phyloP scores from a whole-genome alignment of 495 filamentous ascomycete genomes.

The Mytilinidion resinicola region DNA sequence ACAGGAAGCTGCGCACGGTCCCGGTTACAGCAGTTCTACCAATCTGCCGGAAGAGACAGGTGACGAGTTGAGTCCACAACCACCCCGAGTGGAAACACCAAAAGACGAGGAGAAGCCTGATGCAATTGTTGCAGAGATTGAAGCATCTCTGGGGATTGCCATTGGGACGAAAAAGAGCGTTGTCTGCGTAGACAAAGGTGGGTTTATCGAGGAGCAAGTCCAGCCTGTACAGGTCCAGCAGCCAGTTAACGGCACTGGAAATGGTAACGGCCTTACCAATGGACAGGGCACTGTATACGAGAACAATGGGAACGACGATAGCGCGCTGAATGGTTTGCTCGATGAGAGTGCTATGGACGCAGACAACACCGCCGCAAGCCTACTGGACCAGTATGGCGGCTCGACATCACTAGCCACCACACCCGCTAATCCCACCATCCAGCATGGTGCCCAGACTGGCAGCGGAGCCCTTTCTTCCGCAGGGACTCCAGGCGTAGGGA shows the following conservation, averaged over 20 bases:
- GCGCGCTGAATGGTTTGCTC: constrained; percentile 7
- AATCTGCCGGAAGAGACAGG: not conserved
- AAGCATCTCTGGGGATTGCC: constrained; percentile 28
- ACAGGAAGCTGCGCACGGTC: constrained; percentile 21
- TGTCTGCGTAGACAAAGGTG: constrained; percentile 36
- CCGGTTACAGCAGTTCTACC: not conserved
- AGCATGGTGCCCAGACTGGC: constrained; percentile 18
- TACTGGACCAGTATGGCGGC: constrained; percentile 27
- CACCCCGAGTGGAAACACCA: not conserved
- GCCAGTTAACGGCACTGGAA: constrained; percentile 11
- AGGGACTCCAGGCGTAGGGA: constrained; percentile 13
- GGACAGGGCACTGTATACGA: not conserved
- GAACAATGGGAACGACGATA: not conserved
- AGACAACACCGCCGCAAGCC: constrained; percentile 27
- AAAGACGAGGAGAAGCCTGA: constrained; percentile 26
- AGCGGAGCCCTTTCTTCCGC: constrained; percentile 22
- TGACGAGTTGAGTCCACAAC: constrained; percentile 1
- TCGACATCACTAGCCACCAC: constrained; percentile 22
- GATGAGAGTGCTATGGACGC: constrained; percentile 16
- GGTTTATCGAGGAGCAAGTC: constrained; percentile 31
- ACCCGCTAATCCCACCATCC: constrained; percentile 21
- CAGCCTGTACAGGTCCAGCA: constrained; percentile 10
- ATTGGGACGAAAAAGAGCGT: constrained; percentile 30
- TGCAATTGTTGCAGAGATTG: constrained; percentile 31
- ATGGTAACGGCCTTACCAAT: not conserved